phyloP scores from a whole-genome alignment of 2,329 filamentous ascomycete species.

The Helicocarpus griseus region DNA sequence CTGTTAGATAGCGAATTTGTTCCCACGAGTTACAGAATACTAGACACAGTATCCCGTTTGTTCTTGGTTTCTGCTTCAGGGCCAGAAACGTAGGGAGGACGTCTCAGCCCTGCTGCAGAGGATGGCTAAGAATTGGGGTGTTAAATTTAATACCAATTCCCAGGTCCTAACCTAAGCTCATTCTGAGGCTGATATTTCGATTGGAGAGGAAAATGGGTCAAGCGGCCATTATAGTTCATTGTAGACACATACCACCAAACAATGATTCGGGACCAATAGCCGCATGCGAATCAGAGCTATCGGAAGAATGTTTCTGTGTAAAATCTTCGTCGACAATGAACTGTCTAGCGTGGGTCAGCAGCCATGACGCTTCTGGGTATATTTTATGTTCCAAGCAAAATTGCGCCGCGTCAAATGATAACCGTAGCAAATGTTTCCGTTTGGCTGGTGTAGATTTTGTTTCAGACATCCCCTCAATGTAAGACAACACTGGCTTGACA shows the following conservation, averaged over 20 bases:
- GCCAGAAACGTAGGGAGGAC: no score
- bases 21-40: no score
- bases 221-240: neutral
- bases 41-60: no score
- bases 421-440: constrained; percentile 22
- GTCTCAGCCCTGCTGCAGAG: no score
- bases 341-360: constrained; percentile 23
- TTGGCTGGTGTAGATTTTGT: constrained; percentile 10
- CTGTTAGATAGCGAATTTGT: no score
- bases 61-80: no score
- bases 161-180: no score
- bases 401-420: constrained; percentile 29
- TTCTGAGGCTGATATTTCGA: neutral
- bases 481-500: constrained; percentile 21
- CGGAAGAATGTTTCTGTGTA: neutral
- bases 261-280: neutral
- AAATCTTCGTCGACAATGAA: constrained; percentile 18
- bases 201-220: neutral
- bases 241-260: neutral
- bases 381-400: constrained; percentile 25
- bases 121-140: no score
- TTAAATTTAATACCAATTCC: no score
- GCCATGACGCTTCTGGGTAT: constrained; percentile 18
- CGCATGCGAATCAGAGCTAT: neutral
- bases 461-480: constrained; percentile 17